Evolutionary conservation across 2,329 filamentous ascomycete species (phyloP), one percentile per base, ranked within the genome.

Genomic region (Iodosphaeria phyllophila): DNA sequence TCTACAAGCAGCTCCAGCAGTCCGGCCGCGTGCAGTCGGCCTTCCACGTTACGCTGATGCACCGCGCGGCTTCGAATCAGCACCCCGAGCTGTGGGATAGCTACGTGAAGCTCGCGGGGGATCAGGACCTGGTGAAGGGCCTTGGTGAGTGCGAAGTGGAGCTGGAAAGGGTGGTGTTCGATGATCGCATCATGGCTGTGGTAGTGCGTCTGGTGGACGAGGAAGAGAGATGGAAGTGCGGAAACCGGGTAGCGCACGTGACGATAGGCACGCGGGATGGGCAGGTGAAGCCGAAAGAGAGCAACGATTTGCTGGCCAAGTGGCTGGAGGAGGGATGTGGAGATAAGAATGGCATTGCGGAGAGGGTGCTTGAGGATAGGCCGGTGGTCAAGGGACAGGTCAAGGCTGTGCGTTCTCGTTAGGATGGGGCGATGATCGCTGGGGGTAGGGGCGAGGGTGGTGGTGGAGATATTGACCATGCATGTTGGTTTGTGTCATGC

Each of bases 11-110:
- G 29, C 63, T 98, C 17, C 66, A 76, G 46, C 62, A 75, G 36
- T 64, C 60, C 3, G 64, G 74, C 12, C 77, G 89, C 27, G 52
- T 95, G 5, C 86, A 95, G 48, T 44, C 62, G n/a, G 62, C 72
- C 20, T 98, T 95, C 46, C 89, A 98, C 45, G 79, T 98, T 29
- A 98, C 89, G 0, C 64, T 98, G 19, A 82, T 93, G 46, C 89
- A 98, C 48, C 73, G 74, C 23, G 70, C 74, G 8, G 57, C 55
- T 3, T 54, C 67, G 7, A 56, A 58, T 20, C 51, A 73, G 16
- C 50, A 73, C 33, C 63, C 72, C 0, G 64, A 74, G 6, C 56
- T 86, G 27, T 98, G 89, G 89, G 52, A 74, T 27, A 64, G 60
- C 28, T 86, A 93, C 37, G 47, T 44, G 5, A 52, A 61, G n/a